Base-by-base conservation (phyloP, 345 rosid species). In the Hibiscus mutabilis region DNA sequence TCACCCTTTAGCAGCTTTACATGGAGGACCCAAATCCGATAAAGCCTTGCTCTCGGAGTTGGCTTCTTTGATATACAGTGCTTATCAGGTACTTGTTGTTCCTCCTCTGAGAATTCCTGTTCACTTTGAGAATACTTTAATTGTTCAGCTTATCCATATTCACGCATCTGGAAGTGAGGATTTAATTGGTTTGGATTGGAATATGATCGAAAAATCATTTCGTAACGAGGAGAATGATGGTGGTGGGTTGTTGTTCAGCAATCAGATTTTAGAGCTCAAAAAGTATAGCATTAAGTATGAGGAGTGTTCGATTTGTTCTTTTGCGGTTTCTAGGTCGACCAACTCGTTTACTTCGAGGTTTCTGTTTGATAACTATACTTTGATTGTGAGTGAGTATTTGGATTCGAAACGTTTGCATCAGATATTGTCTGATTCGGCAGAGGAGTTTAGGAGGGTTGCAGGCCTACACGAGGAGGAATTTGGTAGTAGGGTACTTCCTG, bases 311-410 rank as follows among this genome's bases (percentile, higher is more conserved):
- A 86, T 92, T 56, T 95, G 99, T 73, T 89, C 99, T 0, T 95
- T 82, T 60, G 94, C 98, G 0, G 79, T 92, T 15, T 84, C 99
- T 4, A 79, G 90, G 79, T 92, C 97, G 2, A 82, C 76, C 79
- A 95, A 82, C 74, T 95, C 99, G 0, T 95, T 85, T 70, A 92
- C 99, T 1, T 95, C 98, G 1, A 89, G 99, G 90, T 95, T 92
- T 81, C 79, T 95, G 85, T 95, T 92, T 80, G 99, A 90, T 76
- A 95, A 95, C 74, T 95, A 87, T 71, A 95, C 98, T 3, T 77
- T 95, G 87, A 95, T 90, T 70, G 97, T 88, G 84, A 95, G 92
- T 16, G 98, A 95, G 88, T 95, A 95, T 82, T 73, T 95, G 84
- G 99, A 95, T 76, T 95, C 99, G 0, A 95, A 95, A 84, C 86